Evolutionary conservation across 106 monocot genomes (phyloP), one percentile per base, ranked within the genome.

Genomic region (Allium sativum): DNA sequence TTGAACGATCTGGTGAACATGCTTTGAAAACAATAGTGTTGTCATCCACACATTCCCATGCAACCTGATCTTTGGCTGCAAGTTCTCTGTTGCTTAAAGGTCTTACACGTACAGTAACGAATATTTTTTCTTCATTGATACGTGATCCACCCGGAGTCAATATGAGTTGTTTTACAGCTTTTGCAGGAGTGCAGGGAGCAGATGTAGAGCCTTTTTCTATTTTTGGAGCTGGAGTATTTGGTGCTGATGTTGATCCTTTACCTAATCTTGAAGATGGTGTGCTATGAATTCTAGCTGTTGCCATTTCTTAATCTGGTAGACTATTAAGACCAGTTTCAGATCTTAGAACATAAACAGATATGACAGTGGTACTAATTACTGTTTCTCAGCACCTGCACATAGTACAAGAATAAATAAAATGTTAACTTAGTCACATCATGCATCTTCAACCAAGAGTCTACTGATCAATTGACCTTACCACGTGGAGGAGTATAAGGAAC

Each of bases 81-180:
- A 64, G 56, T 47, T 95, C 95, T 40, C 82, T 92, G 61, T 77
- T 91, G 68, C 77, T 92, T 14, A 88, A 70, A 64, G 92, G 98
- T 52, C 98, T 73, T 55, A 99, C 70, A 20, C 98, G 81, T 15
- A 99, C 85, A 1, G 92, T 99, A 14, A 99, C 92, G 54, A 92
- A 85, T 56, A 99, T 99, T 68, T 96, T 96, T 77, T 96, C 95
- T 62, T 90, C 90, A 31, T 82, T 87, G 3, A 20, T 63, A 62
- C 68, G 82, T 22, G 85, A 40, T 3, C 72, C 76, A 47, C 78
- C 90, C 20, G 77, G 87, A 17, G 74, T 86, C 61, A 56, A 85
- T 18, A 73, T 45, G 0, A 73, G 84, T 19, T 72, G 84, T 51
- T 75, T 84, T 10, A 84, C 90, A 2, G 78, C 75, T 69, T 82